Percentiles rank a stretch among this genome's conserved stretches.
Conservation (phyloP, 768 basidiomycete species). For the Mycena venus region DNA sequence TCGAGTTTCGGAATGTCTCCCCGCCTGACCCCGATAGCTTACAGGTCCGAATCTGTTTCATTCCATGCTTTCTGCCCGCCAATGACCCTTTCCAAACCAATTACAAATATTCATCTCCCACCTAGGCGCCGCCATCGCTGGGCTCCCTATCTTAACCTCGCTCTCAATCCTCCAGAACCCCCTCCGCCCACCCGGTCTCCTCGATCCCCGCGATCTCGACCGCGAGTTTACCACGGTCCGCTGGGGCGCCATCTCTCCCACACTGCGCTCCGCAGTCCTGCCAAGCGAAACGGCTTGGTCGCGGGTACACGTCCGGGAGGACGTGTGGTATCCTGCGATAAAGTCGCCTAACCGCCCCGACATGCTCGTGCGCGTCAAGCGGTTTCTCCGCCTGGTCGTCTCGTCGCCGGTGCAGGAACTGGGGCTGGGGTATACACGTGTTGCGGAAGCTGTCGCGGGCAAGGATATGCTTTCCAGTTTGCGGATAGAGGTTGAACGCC, state of each 20-base stretch:
- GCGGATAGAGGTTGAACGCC: not conserved
- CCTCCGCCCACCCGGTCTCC: not conserved
- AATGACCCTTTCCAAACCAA: not conserved
- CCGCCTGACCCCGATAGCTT: not conserved
- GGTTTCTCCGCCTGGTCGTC: not conserved
- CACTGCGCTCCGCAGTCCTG: not conserved
- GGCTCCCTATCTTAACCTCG: not conserved
- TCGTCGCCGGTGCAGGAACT: not conserved
- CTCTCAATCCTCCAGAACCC: not conserved
- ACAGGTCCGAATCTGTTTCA: not conserved
- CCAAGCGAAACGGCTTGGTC: conserved; percentile 1
- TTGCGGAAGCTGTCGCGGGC: not conserved
- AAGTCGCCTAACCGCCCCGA: not conserved
- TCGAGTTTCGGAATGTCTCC: not conserved
- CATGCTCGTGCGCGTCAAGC: conserved; percentile 1
- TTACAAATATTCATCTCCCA: not conserved
- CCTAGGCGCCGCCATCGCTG: not conserved
- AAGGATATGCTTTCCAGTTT: not conserved
- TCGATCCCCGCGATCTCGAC: not conserved
- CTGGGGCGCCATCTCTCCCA: not conserved
- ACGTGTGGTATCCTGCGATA: conserved; percentile 8
- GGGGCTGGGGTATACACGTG: not conserved
- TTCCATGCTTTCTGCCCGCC: not conserved
- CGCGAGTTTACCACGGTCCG: not conserved
- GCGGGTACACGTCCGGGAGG: not conserved